phyloP scores from a whole-genome alignment of 2,329 filamentous ascomycete genomes.

The Didymellaceae sp. region DNA sequence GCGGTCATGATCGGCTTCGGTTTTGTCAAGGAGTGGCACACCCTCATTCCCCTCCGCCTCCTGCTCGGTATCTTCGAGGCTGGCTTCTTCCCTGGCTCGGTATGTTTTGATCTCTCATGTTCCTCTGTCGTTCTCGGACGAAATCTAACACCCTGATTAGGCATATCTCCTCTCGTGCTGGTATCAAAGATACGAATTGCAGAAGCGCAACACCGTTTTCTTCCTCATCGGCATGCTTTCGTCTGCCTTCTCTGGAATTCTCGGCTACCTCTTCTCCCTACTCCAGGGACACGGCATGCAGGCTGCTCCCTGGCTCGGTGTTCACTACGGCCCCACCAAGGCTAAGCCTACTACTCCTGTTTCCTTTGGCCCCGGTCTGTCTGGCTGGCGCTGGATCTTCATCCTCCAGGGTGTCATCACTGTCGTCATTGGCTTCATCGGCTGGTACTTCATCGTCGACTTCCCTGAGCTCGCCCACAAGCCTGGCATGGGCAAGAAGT shows the following conservation, averaged over 20 bases:
- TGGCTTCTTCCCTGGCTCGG: slow-evolving; percentile 36
- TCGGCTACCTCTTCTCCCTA: slow-evolving; percentile 51
- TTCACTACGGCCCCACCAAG: slow-evolving; percentile 42
- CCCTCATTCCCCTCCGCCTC: slow-evolving; percentile 30
- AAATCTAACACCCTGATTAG: too few relatives aligned
- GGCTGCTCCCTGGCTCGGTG: slow-evolving; percentile 33
- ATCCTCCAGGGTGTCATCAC: slow-evolving; percentile 34
- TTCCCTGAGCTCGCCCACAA: slow-evolving; percentile 37
- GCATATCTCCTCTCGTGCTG: slow-evolving; percentile 65
- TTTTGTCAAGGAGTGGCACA: slow-evolving; percentile 35
- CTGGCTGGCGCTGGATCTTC: slow-evolving; percentile 40
- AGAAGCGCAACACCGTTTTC: slow-evolving; percentile 64
- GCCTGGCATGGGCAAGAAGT: slow-evolving; percentile 31
- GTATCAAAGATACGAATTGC: slow-evolving; percentile 64
- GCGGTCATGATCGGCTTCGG: slow-evolving; percentile 32
- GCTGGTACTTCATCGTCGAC: slow-evolving; percentile 36
- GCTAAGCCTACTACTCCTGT: slow-evolving; percentile 27
- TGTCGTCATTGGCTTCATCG: slow-evolving; percentile 26
- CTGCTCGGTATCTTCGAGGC: slow-evolving; percentile 36
- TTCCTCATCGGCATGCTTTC: slow-evolving; percentile 47
- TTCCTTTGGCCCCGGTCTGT: slow-evolving; percentile 40
- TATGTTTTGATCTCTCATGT: background rate
- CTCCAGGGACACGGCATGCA: slow-evolving; percentile 54
- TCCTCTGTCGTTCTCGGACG: background rate
- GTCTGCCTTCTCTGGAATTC: slow-evolving; percentile 35